Evolutionary conservation across 768 basidiomycete genomes (phyloP).

Genomic region (Pleurotus cornucopiae): DNA sequence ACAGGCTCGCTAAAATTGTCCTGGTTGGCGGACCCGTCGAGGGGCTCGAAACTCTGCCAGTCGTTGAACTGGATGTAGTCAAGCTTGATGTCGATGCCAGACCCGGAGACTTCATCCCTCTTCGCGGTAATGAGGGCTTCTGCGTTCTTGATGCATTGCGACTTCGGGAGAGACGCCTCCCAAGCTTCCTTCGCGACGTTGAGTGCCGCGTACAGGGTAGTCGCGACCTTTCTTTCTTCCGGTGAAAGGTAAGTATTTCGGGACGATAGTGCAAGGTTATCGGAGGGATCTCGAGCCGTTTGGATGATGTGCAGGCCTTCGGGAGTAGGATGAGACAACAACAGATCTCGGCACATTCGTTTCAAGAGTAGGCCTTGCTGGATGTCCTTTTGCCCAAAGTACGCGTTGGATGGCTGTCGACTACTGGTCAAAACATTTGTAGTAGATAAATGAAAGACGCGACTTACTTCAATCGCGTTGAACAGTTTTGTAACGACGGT

Average conservation of each 20-base stretch:
- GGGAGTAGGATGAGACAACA: conserved; percentile 72
- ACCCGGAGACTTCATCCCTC: conserved; percentile 23
- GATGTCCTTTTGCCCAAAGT: conserved; percentile 98
- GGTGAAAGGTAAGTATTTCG: conserved; percentile 79
- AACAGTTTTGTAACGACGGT: conserved; percentile 95
- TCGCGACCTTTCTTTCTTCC: conserved; percentile 60
- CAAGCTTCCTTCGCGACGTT: conserved; percentile 52
- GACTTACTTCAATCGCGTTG: conserved; percentile 75
- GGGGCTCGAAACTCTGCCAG: conserved; percentile 63
- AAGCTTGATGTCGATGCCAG: conserved; percentile 50
- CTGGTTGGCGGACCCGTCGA: conserved; percentile 31
- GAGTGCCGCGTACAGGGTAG: conserved; percentile 70
- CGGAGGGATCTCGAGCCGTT: conserved; percentile 64
- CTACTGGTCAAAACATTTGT: background rate
- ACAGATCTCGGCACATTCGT: conserved; percentile 72
- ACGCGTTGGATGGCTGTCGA: conserved; percentile 79
- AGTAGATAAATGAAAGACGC: conserved; percentile 3
- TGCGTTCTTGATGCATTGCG: conserved; percentile 43
- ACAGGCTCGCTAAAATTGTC: conserved; percentile 32
- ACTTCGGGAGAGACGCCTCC: conserved; percentile 45
- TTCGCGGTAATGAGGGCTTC: conserved; percentile 31
- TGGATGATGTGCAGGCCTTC: conserved; percentile 82
- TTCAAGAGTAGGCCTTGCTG: conserved; percentile 90
- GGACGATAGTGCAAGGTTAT: conserved; percentile 83
- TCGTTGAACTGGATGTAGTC: conserved; percentile 94